Evolutionary conservation across 352 stramenopile genomes (phyloP), one percentile per base, ranked within the genome.

Genomic region (Phytophthora citricola): DNA sequence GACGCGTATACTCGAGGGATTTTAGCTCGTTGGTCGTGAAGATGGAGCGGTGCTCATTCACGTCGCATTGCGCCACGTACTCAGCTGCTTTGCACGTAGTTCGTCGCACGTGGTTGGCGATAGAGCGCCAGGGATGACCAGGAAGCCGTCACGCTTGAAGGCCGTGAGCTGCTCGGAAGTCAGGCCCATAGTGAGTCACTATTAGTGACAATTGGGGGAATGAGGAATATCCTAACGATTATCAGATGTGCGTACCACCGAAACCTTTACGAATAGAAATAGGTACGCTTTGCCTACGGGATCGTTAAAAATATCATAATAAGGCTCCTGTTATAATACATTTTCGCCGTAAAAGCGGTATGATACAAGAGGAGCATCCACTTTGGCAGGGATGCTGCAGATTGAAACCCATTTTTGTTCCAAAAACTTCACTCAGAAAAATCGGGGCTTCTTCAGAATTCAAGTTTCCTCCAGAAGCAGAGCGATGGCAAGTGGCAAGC

Each of bases 1-100:
- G 95, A 31, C 95, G 80, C 40, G 81, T 63, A 70, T 96, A 98
- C 3, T 85, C 83, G 22, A 99, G 81, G 22, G 90, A 93, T 52
- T 81, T 73, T 50, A 93, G 70, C n/a, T n/a, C n/a, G n/a, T 91
- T 91, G 46, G 87, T 93, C 40, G 83, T 93, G 71, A 93, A 95
- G 68, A 93, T 91, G 12, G 83, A 93, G 48, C 83, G 79, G 55
- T 92, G 79, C 66, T 76, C 59, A 43, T 71, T 79, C 54, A 90
- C 59, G 58, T 92, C 81, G 54, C 85, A 92, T 43, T 87, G 63
- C 3, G 64, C 67, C 34, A 93, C 76, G 69, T 90, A 85, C 38
- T 88, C 64, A 12, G 41, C 50, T 0, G 85, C 77, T 36, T 71
- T 76, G 58, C 75, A 44, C 84, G 80, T 52, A 95, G 58, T 29